Evolutionary conservation across 306 rosid species (phyloP).

Genomic region (Ormosia emarginata): DNA sequence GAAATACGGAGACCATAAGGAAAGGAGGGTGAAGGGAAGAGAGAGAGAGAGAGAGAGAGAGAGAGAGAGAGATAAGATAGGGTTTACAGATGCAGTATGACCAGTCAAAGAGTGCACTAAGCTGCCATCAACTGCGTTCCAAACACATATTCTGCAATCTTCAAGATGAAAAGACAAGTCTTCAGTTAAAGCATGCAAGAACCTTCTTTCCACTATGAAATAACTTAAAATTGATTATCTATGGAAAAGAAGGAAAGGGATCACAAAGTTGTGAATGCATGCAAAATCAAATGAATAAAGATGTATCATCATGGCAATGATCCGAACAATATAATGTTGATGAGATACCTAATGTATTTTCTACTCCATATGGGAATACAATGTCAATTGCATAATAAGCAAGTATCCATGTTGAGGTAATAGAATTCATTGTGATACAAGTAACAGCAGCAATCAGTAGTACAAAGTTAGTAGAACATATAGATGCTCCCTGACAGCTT

Average conservation of each 20-base stretch:
- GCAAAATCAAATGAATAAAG: slow-evolving; percentile 16
- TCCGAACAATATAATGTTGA: background rate
- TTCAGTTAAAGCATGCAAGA: slow-evolving; percentile 20
- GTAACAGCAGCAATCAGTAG: slow-evolving; percentile 10
- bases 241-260: background rate
- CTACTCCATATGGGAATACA: background rate
- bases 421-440: background rate
- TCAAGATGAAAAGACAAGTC: slow-evolving; percentile 24
- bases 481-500: slow-evolving; percentile 2
- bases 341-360: background rate
- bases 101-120: slow-evolving; percentile 91
- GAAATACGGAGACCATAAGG: background rate
- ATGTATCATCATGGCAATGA: background rate
- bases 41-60: background rate
- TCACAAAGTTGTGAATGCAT: background rate
- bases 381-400: slow-evolving; percentile 1
- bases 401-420: background rate
- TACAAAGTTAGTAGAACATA: background rate
- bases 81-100: slow-evolving; percentile 71
- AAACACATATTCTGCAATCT: slow-evolving; percentile 97
- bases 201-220: background rate
- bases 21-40: background rate
- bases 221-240: slow-evolving; percentile 6
- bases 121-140: slow-evolving; percentile 97
- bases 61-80: background rate